Base-by-base conservation (phyloP, 176 grass and related monocot genomes). In the Oryza glaberrima region DNA sequence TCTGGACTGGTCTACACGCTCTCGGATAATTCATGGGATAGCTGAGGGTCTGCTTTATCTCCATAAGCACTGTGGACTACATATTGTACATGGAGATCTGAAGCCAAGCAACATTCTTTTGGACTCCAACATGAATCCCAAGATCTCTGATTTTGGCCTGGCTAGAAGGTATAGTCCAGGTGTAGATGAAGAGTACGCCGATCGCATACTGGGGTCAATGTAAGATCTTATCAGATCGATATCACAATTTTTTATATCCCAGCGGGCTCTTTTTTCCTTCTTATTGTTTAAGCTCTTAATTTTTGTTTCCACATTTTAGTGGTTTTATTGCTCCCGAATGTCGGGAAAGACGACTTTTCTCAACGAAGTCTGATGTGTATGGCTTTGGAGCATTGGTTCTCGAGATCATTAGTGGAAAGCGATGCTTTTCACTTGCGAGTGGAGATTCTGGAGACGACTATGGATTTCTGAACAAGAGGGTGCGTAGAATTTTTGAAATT, bases 61-160 rank as follows among this genome's bases (percentile, higher is more conserved):
- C 19, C 69, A 83, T 34, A 79, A 78, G 23, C 54, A 78, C 5
- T 86, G 65, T 45, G 75, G 83, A 11, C 6, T 74, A 56, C n/a
- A 48, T 47, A 25, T 90, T n/a, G 30, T 86, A 46, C 84, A 90
- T 65, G 69, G 88, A 20, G 84, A 90, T 79, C 26, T 90, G 17
- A 90, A 86, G 34, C 41, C 88, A 74, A 77, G 72, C 34, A 90
- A 90, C 52, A 90, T 90, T 67, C 83, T 90, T 19, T 16, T 90
- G 83, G 79, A 90, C 9, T 40, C 54, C 19, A 61, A 86, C 32
- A 86, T 90, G 88, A 73, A 79, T 11, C 79, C 88, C 30, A 90
- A 83, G 75, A 86, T 90, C 20, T 83, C 36, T 48, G 80, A 86
- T 48, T 90, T 90, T 38, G 88, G 88, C 5, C 46, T 86, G 14